A percentile compares a stretch with the other conserved stretches of the same genome.
These are phyloP conservation scores for Agrocybe praecox DNA, from an alignment of 768 basidiomycete genomes.

Conservation along the genomic window DNA sequence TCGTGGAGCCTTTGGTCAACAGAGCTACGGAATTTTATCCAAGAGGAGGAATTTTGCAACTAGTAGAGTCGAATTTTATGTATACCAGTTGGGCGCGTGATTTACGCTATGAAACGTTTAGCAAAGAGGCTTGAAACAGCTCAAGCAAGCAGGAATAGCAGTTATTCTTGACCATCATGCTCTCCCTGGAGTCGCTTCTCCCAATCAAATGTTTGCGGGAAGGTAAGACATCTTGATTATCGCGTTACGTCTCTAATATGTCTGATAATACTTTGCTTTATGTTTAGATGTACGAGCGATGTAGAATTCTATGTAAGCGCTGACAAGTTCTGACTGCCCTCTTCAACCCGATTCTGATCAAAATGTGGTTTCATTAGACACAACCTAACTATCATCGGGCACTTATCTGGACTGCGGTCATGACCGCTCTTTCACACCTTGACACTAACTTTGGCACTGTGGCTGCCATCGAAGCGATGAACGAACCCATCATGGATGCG, in stretches of 20 bases:
- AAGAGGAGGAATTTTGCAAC: conserved; percentile 64
- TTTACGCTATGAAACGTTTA: conserved; percentile 23
- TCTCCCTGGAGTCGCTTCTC: conserved; percentile 66
- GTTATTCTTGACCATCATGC: conserved; percentile 73
- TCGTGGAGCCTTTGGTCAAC: conserved; percentile 73
- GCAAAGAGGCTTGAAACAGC: conserved; percentile 64
- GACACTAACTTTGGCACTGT: conserved; percentile 68
- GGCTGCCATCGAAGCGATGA: conserved; percentile 74
- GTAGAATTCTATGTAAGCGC: conserved; percentile 71
- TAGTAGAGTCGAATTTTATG: conserved; percentile 44
- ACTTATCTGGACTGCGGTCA: conserved; percentile 79
- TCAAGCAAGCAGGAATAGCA: conserved; percentile 62
- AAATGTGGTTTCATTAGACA: conserved; percentile 43
- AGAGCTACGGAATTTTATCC: conserved; percentile 63
- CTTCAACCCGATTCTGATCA: not conserved
- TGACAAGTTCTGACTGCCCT: not conserved
- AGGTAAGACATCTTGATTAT: conserved; percentile 38
- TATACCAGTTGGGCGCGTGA: not conserved
- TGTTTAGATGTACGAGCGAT: conserved; percentile 61
- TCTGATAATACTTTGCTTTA: conserved; percentile 1
- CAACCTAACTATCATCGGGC: conserved; percentile 75
- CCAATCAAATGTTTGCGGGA: conserved; percentile 70
- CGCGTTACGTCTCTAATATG: not conserved
- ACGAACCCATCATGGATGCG: conserved; percentile 80
- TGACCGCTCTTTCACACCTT: conserved; percentile 72